Evolutionary conservation across 768 basidiomycete genomes (phyloP).

Genomic region (Termitomyces sp.): DNA sequence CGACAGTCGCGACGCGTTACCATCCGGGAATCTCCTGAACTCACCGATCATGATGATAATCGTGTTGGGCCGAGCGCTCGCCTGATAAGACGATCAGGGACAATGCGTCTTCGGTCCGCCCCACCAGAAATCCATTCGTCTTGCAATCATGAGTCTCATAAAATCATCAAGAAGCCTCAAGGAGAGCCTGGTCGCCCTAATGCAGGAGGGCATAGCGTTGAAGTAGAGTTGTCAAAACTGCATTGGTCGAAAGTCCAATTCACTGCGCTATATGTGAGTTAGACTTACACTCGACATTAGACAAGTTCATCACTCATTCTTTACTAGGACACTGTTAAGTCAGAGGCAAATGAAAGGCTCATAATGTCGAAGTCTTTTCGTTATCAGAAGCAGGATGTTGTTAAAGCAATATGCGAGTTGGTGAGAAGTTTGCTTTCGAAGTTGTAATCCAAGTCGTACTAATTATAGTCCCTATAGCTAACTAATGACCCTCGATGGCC

Average conservation of each 20-base stretch:
- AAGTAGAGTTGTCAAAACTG: neutral
- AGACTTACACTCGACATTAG: neutral
- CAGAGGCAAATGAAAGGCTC: neutral
- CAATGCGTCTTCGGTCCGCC: no score
- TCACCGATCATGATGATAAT: no score
- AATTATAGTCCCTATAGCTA: neutral
- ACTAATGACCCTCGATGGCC: neutral
- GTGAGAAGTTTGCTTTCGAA: neutral
- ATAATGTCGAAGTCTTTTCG: neutral
- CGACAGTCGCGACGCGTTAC: no score
- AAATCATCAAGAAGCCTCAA: neutral
- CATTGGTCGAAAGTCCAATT: neutral
- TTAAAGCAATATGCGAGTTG: neutral
- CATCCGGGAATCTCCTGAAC: no score
- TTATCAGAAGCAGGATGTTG: neutral
- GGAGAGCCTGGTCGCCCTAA: neutral
- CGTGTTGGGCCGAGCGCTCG: no score
- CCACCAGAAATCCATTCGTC: neutral
- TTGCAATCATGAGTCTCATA: no score
- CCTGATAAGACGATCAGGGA: no score
- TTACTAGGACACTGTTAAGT: neutral
- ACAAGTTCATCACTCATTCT: neutral
- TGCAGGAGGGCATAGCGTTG: neutral
- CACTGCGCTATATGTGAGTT: neutral
- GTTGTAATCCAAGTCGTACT: no score